A percentile compares a stretch with the other conserved stretches of the same genome.
Evolutionary conservation across 352 stramenopile species (phyloP).

Genomic region (Phytophthora melonis): DNA sequence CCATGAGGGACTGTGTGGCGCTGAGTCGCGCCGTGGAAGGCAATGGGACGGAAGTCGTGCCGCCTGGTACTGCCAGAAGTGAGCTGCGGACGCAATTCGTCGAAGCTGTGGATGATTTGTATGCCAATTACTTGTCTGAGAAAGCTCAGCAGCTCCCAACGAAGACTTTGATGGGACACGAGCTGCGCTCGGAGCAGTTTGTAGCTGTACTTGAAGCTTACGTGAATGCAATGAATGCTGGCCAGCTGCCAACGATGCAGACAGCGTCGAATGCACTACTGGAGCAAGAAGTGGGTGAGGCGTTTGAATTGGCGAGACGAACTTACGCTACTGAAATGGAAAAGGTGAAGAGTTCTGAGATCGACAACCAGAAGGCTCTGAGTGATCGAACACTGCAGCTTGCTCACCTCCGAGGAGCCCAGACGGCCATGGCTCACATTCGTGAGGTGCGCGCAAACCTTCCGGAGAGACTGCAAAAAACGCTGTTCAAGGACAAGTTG

Average conservation of each 20-base stretch:
- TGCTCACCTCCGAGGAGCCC: slow-evolving; percentile 40
- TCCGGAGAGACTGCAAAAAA: slow-evolving; percentile 43
- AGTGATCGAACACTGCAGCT: slow-evolving; percentile 36
- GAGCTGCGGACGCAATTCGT: slow-evolving; percentile 64
- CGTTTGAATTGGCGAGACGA: slow-evolving; percentile 36
- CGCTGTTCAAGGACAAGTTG: slow-evolving; percentile 41
- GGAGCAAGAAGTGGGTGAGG: slow-evolving; percentile 44
- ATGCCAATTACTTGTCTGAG: slow-evolving; percentile 51
- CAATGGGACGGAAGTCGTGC: slow-evolving; percentile 16
- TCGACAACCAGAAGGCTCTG: background rate
- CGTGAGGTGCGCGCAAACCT: slow-evolving; percentile 33
- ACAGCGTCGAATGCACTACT: slow-evolving; percentile 53
- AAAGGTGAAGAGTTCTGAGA: background rate
- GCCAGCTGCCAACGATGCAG: slow-evolving; percentile 56
- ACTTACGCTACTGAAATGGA: slow-evolving; percentile 38
- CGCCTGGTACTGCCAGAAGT: slow-evolving; percentile 30
- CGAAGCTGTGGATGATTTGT: slow-evolving; percentile 60
- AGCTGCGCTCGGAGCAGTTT: slow-evolving; percentile 53
- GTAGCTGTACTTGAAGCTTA: slow-evolving; percentile 52
- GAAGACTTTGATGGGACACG: slow-evolving; percentile 56
- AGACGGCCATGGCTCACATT: slow-evolving; percentile 37
- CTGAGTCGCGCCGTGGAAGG: slow-evolving; percentile 65
- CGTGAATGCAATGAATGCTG: slow-evolving; percentile 51
- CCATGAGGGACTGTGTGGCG: slow-evolving; percentile 45
- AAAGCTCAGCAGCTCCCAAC: slow-evolving; percentile 43